Evolutionary conservation across 2,329 filamentous ascomycete species (phyloP), one percentile per base, ranked within the genome.

Genomic region (Sclerotiophoma versabilis): DNA sequence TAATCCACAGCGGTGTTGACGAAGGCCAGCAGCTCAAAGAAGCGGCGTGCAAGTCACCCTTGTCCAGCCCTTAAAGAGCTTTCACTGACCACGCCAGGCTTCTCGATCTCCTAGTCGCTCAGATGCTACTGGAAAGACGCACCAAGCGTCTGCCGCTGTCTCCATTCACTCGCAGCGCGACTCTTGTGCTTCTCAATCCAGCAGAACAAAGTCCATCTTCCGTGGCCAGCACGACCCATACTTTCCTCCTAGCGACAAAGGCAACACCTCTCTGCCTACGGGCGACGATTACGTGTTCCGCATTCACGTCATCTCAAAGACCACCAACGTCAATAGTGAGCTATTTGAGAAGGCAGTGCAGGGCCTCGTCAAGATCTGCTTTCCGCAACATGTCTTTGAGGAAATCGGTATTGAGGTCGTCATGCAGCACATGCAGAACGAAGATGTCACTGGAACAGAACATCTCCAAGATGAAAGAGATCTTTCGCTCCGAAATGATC

Each of bases 321-420:
- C 53, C 6, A 50, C 22, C 0, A 22, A 58, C 14, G 19, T 62
- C 5, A n/a, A 49, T 2, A 61, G 64, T 56, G 62, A 53, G 5
- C 20, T 72, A 4, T 63, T 70, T 37, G 51, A 57, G 23, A 61
- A 64, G 4, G 66, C 68, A 0, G 61, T 71, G 1, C 59, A 64
- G 49, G 69, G 65, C 1, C 50, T 72, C 0, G 55, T 69, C 2
- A 53, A 64, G 5, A 63, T 70, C 3, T 71, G 70, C 39, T 71
- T 72, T 15, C 68, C 70, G 1, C 42, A 65, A 2, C 47, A 52
- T 9, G 36, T 70, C 3, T 44, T 71, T 0, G 57, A 69, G 1
- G 58, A 70, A 20, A 41, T 70, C 0, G 65, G 68, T 2, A 17
- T 63, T 5, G 51, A 63, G 4, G 30, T 69, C 0, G 29, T 71